Conservation (phyloP, 148 eudicot genomes). For the Euryodendron excelsum region DNA sequence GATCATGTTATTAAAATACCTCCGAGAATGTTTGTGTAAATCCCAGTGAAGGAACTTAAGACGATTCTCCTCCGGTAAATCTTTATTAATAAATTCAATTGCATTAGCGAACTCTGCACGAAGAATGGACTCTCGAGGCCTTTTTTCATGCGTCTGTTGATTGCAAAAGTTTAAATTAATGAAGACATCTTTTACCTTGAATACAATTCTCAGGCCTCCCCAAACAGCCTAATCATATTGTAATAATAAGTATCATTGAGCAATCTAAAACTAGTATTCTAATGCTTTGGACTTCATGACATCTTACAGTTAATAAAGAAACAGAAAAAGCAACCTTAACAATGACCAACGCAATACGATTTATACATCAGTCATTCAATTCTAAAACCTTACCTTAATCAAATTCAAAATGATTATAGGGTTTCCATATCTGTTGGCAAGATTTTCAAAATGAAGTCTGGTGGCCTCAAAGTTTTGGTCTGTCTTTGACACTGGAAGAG, state of each 20-base stretch:
- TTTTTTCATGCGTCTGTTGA: slow-evolving; percentile 71
- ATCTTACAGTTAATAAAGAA: too few species aligned
- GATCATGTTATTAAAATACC: slow-evolving; percentile 33
- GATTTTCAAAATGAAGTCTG: slow-evolving; percentile 90
- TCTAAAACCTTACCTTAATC: slow-evolving; percentile 60
- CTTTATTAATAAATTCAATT: slow-evolving; percentile 61
- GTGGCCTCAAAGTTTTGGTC: slow-evolving; percentile 87
- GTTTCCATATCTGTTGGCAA: slow-evolving; percentile 82
- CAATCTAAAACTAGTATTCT: too few species aligned
- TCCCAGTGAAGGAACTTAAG: slow-evolving; percentile 87
- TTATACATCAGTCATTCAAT: neutral
- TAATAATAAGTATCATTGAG: too few species aligned
- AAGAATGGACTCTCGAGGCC: slow-evolving; percentile 79
- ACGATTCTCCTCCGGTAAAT: slow-evolving; percentile 63
- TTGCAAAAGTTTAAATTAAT: neutral
- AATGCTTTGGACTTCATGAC: too few species aligned
- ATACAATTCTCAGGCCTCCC: neutral
- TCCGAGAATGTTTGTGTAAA: slow-evolving; percentile 63
- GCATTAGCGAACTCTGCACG: slow-evolving; percentile 86
- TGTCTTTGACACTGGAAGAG: slow-evolving; percentile 65
- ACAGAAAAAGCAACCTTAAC: neutral
- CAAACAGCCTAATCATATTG: too few species aligned
- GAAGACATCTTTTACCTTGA: neutral
- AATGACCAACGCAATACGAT: neutral
- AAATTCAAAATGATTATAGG: slow-evolving; percentile 89